Conservation (phyloP, 352 stramenopile genomes). For the Aphanomyces euteiches region DNA sequence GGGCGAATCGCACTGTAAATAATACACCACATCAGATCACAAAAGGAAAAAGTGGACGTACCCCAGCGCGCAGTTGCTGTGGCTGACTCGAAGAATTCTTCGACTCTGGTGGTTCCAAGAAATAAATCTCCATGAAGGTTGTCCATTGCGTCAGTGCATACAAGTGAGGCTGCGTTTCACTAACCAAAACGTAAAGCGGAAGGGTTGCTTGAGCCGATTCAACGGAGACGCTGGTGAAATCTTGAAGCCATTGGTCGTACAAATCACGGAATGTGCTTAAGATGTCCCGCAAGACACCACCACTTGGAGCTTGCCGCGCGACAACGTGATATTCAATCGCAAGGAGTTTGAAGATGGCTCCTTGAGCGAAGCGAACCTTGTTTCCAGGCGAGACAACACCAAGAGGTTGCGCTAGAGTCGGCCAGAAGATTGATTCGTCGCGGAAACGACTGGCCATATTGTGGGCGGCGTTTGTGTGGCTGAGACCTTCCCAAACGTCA, state of each 20-base stretch:
- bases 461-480: background rate
- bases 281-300: background rate
- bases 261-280: background rate
- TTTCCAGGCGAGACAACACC: background rate
- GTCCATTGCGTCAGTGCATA: constrained; percentile 18
- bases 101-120: background rate
- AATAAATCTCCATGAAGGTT: constrained; percentile 18
- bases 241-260: constrained; percentile 1
- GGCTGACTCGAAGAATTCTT: too few relatives aligned
- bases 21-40: background rate
- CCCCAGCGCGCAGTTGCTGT: too few relatives aligned
- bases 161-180: background rate
- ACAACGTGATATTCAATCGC: background rate
- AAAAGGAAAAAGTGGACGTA: too few relatives aligned
- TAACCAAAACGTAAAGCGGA: background rate
- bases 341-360: constrained; percentile 8
- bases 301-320: background rate
- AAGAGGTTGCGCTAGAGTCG: background rate
- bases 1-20: constrained; percentile 3
- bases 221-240: background rate
- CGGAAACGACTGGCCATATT: background rate
- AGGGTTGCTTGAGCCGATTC: background rate
- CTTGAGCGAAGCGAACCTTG: background rate
- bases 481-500: background rate
- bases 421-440: background rate